phyloP scores from a whole-genome alignment of 2,329 filamentous ascomycete genomes.

The Fusarium sp. region DNA sequence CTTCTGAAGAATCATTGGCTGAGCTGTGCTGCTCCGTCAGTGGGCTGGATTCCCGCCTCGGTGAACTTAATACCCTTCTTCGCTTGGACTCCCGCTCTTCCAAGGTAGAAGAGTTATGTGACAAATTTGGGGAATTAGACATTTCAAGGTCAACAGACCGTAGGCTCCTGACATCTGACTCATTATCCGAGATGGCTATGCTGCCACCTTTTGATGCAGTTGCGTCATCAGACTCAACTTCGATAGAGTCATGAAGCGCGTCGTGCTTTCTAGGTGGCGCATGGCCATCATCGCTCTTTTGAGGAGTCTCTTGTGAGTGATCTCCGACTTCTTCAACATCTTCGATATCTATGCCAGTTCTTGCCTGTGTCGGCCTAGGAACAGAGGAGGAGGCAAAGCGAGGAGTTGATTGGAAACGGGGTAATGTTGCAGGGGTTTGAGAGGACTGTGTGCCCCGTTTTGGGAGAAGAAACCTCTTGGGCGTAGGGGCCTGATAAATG shows the following conservation, averaged over 20 bases:
- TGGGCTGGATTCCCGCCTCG: constrained; percentile 31
- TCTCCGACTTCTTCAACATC: constrained; percentile 51
- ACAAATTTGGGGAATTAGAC: not conserved
- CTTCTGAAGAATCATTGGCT: not conserved
- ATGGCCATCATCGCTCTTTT: constrained; percentile 8
- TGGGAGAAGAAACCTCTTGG: constrained; percentile 55
- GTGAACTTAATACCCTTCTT: constrained; percentile 48
- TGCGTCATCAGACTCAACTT: constrained; percentile 47
- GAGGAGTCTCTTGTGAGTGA: constrained; percentile 15
- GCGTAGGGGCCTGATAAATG: constrained; percentile 53
- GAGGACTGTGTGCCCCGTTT: constrained; percentile 51
- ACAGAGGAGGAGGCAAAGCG: constrained; percentile 54
- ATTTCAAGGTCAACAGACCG: constrained; percentile 21
- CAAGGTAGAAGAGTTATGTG: constrained; percentile 16
- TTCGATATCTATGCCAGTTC: constrained; percentile 48
- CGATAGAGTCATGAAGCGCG: constrained; percentile 46
- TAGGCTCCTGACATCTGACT: not conserved
- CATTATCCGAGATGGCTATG: constrained; percentile 9
- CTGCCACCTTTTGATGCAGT: constrained; percentile 29
- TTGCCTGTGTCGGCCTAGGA: constrained; percentile 47
- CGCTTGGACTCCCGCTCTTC: constrained; percentile 46
- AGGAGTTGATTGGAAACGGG: constrained; percentile 55
- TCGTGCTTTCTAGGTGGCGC: constrained; percentile 16
- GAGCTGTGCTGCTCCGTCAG: not conserved
- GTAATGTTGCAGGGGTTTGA: constrained; percentile 48